These are phyloP conservation scores for Discostella stelligera DNA, from an alignment of 352 stramenopile genomes.

Conservation along the genomic window DNA sequence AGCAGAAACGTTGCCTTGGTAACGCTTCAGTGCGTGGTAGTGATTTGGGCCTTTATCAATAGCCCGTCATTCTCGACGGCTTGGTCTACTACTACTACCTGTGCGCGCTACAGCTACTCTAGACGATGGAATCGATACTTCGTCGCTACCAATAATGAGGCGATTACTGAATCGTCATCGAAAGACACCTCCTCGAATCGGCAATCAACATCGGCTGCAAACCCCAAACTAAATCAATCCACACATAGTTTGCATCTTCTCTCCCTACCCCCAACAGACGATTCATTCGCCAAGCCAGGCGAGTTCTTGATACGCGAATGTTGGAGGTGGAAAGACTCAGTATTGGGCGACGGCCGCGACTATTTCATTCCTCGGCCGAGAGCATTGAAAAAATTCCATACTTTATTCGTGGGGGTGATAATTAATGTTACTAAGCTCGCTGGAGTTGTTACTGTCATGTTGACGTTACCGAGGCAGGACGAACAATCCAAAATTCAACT, in stretches of 20 bases:
- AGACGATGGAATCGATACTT: background rate
- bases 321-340: slow-evolving; percentile 77
- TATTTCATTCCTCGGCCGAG: slow-evolving; percentile 76
- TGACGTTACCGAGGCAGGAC: background rate
- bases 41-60: background rate
- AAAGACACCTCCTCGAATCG: background rate
- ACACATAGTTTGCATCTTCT: slow-evolving; percentile 25
- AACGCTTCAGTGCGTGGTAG: background rate
- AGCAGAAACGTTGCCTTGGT: background rate
- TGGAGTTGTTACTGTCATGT: background rate
- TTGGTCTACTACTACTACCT: background rate
- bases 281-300: slow-evolving; percentile 17
- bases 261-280: slow-evolving; percentile 36
- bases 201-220: background rate
- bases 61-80: background rate
- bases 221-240: background rate
- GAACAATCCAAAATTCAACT: background rate
- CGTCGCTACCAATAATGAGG: background rate
- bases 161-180: background rate
- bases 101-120: background rate
- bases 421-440: background rate
- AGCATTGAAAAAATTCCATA: slow-evolving; percentile 57
- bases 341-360: slow-evolving; percentile 72
- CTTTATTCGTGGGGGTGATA: slow-evolving; percentile 43
- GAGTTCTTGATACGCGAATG: slow-evolving; percentile 45